A percentile compares a stretch with the other conserved stretches of the same genome.
Conservation (phyloP, 2,329 filamentous ascomycete species). For the Aureobasidium sp. region DNA sequence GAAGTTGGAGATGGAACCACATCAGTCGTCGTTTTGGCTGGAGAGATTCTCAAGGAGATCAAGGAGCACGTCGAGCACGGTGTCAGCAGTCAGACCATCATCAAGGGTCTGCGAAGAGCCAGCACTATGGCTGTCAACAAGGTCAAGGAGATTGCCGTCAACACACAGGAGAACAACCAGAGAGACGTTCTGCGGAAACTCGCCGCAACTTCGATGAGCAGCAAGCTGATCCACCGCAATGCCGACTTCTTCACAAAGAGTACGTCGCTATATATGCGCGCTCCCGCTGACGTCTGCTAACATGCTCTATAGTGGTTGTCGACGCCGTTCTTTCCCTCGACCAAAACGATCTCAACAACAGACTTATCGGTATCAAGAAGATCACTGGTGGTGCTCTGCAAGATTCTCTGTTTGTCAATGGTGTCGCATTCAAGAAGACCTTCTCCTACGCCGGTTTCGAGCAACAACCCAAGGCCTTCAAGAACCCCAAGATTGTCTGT, state of each 20-base stretch:
- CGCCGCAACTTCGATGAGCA: slow-evolving; percentile 95
- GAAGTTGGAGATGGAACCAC: slow-evolving; percentile 98
- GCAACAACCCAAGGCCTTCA: slow-evolving; percentile 95
- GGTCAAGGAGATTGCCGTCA: slow-evolving; percentile 93
- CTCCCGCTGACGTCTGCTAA: neutral
- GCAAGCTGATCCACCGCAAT: slow-evolving; percentile 98
- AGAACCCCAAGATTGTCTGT: slow-evolving; percentile 91
- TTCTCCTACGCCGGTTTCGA: slow-evolving; percentile 99
- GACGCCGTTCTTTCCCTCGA: slow-evolving; percentile 92
- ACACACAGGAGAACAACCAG: slow-evolving; percentile 71
- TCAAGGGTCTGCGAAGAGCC: slow-evolving; percentile 87
- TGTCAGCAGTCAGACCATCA: slow-evolving; percentile 93
- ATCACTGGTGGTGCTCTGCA: slow-evolving; percentile 93
- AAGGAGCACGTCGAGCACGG: slow-evolving; percentile 95
- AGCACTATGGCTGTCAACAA: slow-evolving; percentile 93
- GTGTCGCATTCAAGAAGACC: slow-evolving; percentile 99
- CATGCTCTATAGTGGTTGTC: slow-evolving; percentile 69
- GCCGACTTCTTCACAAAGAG: slow-evolving; percentile 96
- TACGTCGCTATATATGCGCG: slow-evolving; percentile 34
- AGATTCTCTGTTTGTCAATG: slow-evolving; percentile 93
- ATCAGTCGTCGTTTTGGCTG: slow-evolving; percentile 93
- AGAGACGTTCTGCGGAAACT: slow-evolving; percentile 83
- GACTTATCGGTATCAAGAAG: slow-evolving; percentile 97
- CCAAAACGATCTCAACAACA: slow-evolving; percentile 95
- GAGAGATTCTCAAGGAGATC: slow-evolving; percentile 93